Base-by-base conservation (phyloP, 306 rosid species). In the Pterocarpus macrocarpus region DNA sequence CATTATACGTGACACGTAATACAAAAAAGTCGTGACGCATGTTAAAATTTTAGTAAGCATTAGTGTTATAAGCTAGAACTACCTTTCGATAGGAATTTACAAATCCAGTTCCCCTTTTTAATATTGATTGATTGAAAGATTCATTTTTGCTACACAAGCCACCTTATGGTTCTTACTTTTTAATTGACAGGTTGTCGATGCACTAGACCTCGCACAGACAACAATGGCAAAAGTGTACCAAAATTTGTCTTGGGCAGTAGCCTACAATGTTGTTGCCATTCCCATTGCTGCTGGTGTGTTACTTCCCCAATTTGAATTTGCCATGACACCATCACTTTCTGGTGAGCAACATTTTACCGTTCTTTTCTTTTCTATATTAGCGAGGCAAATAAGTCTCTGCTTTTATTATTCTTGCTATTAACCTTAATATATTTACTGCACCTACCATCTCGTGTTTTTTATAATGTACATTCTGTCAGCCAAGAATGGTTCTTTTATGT, bases 241-340 rank as follows among this genome's bases (percentile, higher is more conserved):
- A 71, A 95, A 95, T 84, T 87, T 95, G 81, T 90, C 96, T 55
- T 95, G 99, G 99, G 99, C 99, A 1, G 84, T 93, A 41, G 98
- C 98, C 16, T 95, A 95, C 82, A 95, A 95, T 79, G 82, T 67
- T 43, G 77, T 93, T 66, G 91, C 99, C 79, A 82, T 95, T 65
- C 99, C 97, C 78, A 87, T 95, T 17, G 97, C 97, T 13, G 97
- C 97, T 5, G 99, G 99, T 49, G 90, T 76, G 47, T 88, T 95
- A 82, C 99, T 95, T 85, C 99, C 99, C 69, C 90, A 80, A 2
- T 93, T 78, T 65, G 99, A 93, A 81, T 93, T 95, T 84, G 99
- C 98, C 64, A 95, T 95, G 99, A 93, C 98, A 49, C 99, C 99
- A 49, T 93, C 99, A 69, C 97, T 95, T 81, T 95, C 99, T 34